A percentile compares a stretch with the other conserved stretches of the same genome.
phyloP scores from a whole-genome alignment of 164 flowering plant species.

The Amborella trichopoda region DNA sequence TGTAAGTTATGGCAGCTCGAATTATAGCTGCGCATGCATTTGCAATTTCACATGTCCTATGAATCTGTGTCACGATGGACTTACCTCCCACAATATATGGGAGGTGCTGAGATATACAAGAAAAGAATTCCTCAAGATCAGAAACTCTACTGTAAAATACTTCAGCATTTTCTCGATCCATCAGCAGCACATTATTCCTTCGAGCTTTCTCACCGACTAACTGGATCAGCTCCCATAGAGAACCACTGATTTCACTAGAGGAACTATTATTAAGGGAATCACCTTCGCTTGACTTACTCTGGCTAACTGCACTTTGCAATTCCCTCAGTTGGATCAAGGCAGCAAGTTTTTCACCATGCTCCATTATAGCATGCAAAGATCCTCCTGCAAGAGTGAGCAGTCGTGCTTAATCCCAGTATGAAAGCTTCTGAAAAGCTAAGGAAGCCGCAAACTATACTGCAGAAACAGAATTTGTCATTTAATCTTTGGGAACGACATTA shows the following conservation, averaged over 20 bases:
- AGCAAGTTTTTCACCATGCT: constrained; percentile 96
- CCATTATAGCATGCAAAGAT: constrained; percentile 76
- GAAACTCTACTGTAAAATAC: constrained; percentile 95
- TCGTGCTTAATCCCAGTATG: too few species aligned
- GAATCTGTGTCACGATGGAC: constrained; percentile 39
- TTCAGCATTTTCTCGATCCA: constrained; percentile 98
- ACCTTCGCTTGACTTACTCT: constrained; percentile 29
- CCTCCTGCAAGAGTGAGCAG: constrained; percentile 41
- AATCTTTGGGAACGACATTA: too few species aligned
- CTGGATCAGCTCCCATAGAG: constrained; percentile 93
- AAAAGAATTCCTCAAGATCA: constrained; percentile 63
- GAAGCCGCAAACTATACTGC: too few species aligned
- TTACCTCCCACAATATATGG: constrained; percentile 36
- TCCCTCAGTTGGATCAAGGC: constrained; percentile 78
- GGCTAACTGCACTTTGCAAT: constrained; percentile 51
- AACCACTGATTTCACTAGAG: constrained; percentile 41
- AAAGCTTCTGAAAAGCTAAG: too few species aligned
- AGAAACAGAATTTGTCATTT: too few species aligned
- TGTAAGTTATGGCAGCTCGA: constrained; percentile 45
- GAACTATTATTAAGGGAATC: constrained; percentile 22
- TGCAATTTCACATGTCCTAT: constrained; percentile 72
- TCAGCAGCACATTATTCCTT: constrained; percentile 71
- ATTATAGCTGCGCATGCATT: constrained; percentile 57
- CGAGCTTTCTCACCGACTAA: constrained; percentile 83
- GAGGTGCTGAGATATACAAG: constrained; percentile 51